phyloP scores from a whole-genome alignment of 1,284 basidiomycete species.

The Puccinia triticina region DNA sequence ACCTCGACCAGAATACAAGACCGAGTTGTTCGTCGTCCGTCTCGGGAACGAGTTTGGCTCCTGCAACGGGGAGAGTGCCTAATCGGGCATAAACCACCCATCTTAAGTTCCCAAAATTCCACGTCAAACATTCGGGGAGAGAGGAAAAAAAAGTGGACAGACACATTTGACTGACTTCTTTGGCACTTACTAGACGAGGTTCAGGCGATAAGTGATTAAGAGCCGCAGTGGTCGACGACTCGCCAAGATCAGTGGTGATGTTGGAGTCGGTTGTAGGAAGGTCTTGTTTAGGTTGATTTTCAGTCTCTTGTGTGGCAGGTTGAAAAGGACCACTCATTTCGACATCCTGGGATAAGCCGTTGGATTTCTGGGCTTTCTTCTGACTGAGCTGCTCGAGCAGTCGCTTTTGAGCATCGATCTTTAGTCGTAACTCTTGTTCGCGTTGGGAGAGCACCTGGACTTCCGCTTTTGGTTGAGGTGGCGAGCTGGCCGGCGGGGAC shows the following conservation, averaged over 20 bases:
- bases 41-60: background rate
- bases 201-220: background rate
- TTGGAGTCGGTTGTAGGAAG: background rate
- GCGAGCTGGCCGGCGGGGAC: background rate
- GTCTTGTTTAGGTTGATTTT: background rate
- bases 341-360: background rate
- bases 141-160: no score
- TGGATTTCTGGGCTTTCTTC: constrained; percentile 37
- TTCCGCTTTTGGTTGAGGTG: constrained; percentile 4
- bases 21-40: background rate
- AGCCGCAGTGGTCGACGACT: background rate
- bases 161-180: background rate
- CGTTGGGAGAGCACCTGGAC: constrained; percentile 27
- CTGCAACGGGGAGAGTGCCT: background rate
- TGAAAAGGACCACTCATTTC: background rate
- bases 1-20: background rate
- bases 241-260: background rate
- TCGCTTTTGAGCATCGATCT: constrained; percentile 47
- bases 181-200: background rate
- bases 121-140: background rate
- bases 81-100: background rate
- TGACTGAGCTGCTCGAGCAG: constrained; percentile 32
- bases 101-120: background rate
- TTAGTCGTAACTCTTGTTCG: constrained; percentile 40
- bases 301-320: background rate